Base-by-base conservation (phyloP, 2,329 filamentous ascomycete species). In the Rhexocercosporidium sp. region DNA sequence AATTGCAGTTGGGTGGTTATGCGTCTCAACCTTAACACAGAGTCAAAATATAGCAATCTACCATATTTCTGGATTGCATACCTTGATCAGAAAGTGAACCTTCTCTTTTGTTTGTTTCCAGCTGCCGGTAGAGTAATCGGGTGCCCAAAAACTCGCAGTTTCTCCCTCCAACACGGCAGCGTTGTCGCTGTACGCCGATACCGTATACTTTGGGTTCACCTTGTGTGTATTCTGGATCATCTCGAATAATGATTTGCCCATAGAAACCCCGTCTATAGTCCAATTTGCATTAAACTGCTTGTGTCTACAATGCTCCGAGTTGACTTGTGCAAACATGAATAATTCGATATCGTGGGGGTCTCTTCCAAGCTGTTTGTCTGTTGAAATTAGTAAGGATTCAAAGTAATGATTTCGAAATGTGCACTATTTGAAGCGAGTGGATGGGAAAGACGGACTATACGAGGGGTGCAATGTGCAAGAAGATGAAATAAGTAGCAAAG, bases 241-340 rank as follows among this genome's bases (percentile, higher is more conserved):
- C 41, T 89, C 89, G 77, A 99, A 99, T 8, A 99, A 85, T 72
- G 91, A 95, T 77, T 91, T 87, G 54, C 88, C 85, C 85, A 94
- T 96, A 71, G 85, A 82, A 72, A 91, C 84, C 62, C 94, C 94
- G 78, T 99, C 94, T 74, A 99, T 96, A 18, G 90, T 96, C 93
- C 96, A 99, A 67, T 90, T 90, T 31, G 96, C 94, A 79, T 99
- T 99, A 86, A 99, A 99, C 75, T 96, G 92, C 83, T 97, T 97
- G 68, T 84, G 81, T 60, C 80, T 76, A 69, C 78, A 97, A 80
- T 98, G 95, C 84, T 99, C 96, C 3, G 95, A 98, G 83, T 98
- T 98, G 78, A 99, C 95, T 81, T 99, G 96, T 18, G 95, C 95
- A 79, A 98, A 99, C 96, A 98, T 98, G 85, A 98, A 98, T 25